phyloP scores from a whole-genome alignment of 2,329 filamentous ascomycete species.

The Penicillium sp. region DNA sequence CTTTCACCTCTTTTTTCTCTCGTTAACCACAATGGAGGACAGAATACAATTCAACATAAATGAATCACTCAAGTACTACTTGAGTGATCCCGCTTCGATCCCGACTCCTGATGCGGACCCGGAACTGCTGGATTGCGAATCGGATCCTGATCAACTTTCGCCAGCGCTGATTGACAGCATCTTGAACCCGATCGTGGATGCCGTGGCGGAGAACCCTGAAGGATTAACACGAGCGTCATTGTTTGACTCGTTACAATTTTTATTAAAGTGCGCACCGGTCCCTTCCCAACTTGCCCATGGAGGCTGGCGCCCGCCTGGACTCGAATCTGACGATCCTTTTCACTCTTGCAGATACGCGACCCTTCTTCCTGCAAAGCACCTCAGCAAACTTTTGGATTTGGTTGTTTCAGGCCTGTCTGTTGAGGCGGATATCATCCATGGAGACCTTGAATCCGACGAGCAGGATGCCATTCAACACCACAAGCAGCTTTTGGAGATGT shows the following conservation, averaged over 20 bases:
- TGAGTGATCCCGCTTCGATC: slow-evolving; percentile 84
- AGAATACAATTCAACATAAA: slow-evolving; percentile 88
- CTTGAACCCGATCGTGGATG: slow-evolving; percentile 88
- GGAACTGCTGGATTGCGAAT: slow-evolving; percentile 85
- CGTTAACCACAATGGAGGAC: slow-evolving; percentile 57
- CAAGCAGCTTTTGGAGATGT: slow-evolving; percentile 89
- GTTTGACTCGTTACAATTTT: slow-evolving; percentile 91
- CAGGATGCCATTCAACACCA: slow-evolving; percentile 83
- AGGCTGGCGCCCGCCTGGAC: slow-evolving; percentile 41
- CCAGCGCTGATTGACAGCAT: slow-evolving; percentile 77
- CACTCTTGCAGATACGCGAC: slow-evolving; percentile 73
- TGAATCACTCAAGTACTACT: slow-evolving; percentile 92
- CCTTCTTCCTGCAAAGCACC: slow-evolving; percentile 72
- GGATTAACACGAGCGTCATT: slow-evolving; percentile 73
- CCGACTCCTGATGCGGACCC: slow-evolving; percentile 82
- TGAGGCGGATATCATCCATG: slow-evolving; percentile 80
- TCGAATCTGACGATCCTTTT: slow-evolving; percentile 62
- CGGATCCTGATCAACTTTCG: slow-evolving; percentile 80
- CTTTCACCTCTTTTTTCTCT: slow-evolving; percentile 13
- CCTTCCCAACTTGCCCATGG: slow-evolving; percentile 40
- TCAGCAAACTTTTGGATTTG: slow-evolving; percentile 91
- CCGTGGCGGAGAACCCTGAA: slow-evolving; percentile 87
- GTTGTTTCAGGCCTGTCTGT: slow-evolving; percentile 81
- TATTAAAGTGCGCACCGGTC: slow-evolving; percentile 84
- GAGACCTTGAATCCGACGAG: slow-evolving; percentile 88